A percentile compares a stretch with the other conserved stretches of the same genome.
Conservation (phyloP, 2,329 filamentous ascomycete species). For the Alternaria novae-zelandiae region DNA sequence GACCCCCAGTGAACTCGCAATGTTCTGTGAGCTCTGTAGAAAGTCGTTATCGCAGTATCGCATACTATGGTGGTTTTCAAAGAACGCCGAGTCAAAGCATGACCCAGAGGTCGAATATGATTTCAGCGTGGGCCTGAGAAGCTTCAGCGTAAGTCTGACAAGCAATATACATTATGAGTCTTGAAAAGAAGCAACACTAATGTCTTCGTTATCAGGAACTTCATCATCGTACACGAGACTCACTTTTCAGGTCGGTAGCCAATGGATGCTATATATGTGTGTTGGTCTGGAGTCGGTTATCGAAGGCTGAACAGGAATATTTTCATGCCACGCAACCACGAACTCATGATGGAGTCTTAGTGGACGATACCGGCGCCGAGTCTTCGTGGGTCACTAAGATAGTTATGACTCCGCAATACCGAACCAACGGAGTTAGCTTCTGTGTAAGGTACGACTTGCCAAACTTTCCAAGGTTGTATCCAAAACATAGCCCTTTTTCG, state of each 20-base stretch:
- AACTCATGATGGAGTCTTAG: neutral
- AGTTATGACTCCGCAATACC: neutral
- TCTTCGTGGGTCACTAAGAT: neutral
- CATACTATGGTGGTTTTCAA: neutral
- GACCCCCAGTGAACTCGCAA: neutral
- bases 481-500: neutral
- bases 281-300: neutral
- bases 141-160: neutral
- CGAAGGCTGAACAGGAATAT: neutral
- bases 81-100: neutral
- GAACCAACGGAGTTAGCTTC: neutral
- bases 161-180: neutral
- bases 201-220: neutral
- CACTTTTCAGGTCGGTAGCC: neutral
- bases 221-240: neutral
- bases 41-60: neutral
- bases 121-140: neutral
- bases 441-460: neutral
- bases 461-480: neutral
- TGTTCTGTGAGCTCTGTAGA: neutral
- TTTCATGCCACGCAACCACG: neutral
- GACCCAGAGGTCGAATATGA: neutral
- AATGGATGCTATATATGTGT: neutral
- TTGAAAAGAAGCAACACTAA: neutral
- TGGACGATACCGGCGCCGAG: neutral